Evolutionary conservation across 257 asterid genomes (phyloP).

Genomic region (Solanum sejunctum): DNA sequence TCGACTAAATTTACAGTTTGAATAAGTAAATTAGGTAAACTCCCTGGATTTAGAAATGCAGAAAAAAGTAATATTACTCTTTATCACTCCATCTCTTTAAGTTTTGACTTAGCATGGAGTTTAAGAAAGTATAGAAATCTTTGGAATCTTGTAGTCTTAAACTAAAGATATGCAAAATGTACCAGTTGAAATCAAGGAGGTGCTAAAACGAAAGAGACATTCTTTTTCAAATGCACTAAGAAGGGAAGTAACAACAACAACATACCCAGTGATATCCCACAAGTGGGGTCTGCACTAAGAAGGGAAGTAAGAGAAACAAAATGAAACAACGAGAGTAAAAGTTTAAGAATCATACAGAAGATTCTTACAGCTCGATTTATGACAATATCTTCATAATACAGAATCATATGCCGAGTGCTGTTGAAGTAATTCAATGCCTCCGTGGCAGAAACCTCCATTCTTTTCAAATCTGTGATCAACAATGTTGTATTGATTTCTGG

Average conservation of each 20-base stretch:
- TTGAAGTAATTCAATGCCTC: constrained; percentile 52
- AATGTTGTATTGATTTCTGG: constrained; percentile 53
- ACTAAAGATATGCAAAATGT: neutral
- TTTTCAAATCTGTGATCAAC: constrained; percentile 38
- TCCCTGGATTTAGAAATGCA: neutral
- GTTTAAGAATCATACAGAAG: neutral
- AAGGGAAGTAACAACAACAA: too few species aligned
- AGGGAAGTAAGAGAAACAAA: neutral
- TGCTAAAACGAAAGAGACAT: neutral
- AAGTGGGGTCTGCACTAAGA: too few species aligned
- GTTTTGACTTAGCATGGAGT: neutral
- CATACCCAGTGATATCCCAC: too few species aligned
- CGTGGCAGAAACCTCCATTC: constrained; percentile 44
- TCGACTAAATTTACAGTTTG: neutral
- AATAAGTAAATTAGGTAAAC: neutral
- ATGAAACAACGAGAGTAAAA: neutral
- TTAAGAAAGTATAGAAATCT: neutral
- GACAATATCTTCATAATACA: constrained; percentile 80
- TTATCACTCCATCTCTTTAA: neutral
- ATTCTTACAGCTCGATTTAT: constrained; percentile 59
- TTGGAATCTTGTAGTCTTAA: neutral
- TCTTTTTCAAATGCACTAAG: neutral
- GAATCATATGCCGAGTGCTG: constrained; percentile 54
- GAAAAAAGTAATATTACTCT: neutral
- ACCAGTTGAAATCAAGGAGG: neutral